Evolutionary conservation across 2,329 filamentous ascomycete genomes (phyloP).

Genomic region (Didymella pinodella): DNA sequence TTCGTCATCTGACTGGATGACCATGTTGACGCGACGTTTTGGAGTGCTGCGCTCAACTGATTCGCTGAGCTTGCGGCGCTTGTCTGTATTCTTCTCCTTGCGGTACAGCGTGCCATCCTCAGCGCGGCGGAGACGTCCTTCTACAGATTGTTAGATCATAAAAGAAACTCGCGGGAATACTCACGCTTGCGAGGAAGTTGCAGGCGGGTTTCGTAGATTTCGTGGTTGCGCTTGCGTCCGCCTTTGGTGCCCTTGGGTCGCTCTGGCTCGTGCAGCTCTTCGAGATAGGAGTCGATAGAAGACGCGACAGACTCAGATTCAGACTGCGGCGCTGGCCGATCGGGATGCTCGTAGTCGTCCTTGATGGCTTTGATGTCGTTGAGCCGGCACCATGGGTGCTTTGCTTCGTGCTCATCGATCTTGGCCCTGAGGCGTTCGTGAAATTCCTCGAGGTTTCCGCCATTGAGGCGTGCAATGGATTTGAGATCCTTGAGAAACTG

Average conservation of each 20-base stretch:
- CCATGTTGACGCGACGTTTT: slow-evolving; percentile 1
- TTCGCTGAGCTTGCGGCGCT: slow-evolving; percentile 18
- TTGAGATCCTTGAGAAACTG: slow-evolving; percentile 48
- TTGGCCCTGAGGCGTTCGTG: slow-evolving; percentile 39
- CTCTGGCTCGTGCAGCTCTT: slow-evolving; percentile 41
- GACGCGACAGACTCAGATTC: slow-evolving; percentile 29
- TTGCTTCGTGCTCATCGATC: slow-evolving; percentile 34
- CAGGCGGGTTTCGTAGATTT: slow-evolving; percentile 42
- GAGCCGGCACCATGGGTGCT: slow-evolving; percentile 45
- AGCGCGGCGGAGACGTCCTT: slow-evolving; percentile 39
- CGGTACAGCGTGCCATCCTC: slow-evolving; percentile 38
- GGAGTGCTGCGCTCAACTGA: slow-evolving; percentile 24
- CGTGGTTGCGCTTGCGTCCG: slow-evolving; percentile 30
- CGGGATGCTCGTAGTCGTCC: slow-evolving; percentile 40
- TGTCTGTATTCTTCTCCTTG: slow-evolving; percentile 30
- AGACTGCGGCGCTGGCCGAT: slow-evolving; percentile 3
- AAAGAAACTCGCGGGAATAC: not conserved
- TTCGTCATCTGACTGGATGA: slow-evolving; percentile 27
- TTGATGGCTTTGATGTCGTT: slow-evolving; percentile 44
- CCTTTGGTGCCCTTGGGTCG: slow-evolving; percentile 31
- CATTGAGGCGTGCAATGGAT: slow-evolving; percentile 42
- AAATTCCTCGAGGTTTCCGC: slow-evolving; percentile 36
- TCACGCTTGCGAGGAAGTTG: slow-evolving; percentile 37
- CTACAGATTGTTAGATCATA: slow-evolving; percentile 21
- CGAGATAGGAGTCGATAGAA: slow-evolving; percentile 40